These are phyloP conservation scores for Jamesozyma piceae DNA, from an alignment of 805 yeast genomes.

Conservation along the genomic window DNA sequence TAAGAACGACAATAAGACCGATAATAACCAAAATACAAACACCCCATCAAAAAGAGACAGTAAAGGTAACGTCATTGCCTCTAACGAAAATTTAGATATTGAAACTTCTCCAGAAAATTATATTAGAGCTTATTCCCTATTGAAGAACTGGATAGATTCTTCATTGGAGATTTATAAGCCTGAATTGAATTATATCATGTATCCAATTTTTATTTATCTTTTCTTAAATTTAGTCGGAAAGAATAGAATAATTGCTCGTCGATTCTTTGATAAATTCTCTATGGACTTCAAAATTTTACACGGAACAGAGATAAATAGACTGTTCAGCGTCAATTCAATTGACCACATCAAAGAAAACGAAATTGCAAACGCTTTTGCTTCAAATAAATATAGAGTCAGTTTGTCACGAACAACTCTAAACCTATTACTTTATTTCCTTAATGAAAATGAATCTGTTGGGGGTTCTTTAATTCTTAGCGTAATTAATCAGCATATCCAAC, in stretches of 20 bases:
- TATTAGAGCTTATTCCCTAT: conserved; percentile 68
- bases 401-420: conserved; percentile 81
- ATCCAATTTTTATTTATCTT: conserved; percentile 88
- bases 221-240: conserved; percentile 70
- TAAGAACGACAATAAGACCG: neutral
- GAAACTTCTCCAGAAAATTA: conserved; percentile 52
- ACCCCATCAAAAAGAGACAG: conserved; percentile 24
- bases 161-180: conserved; percentile 87
- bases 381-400: conserved; percentile 62
- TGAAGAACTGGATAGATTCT: conserved; percentile 82
- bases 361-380: conserved; percentile 64
- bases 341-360: conserved; percentile 80
- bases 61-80: conserved; percentile 20
- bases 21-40: neutral
- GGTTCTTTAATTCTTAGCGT: conserved; percentile 80
- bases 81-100: conserved; percentile 17
- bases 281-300: conserved; percentile 68
- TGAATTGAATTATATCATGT: conserved; percentile 72
- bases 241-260: conserved; percentile 52
- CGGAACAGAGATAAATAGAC: conserved; percentile 60
- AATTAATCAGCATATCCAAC: conserved; percentile 72
- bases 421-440: conserved; percentile 72
- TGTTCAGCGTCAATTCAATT: conserved; percentile 65
- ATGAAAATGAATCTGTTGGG: conserved; percentile 86
- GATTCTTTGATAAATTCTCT: conserved; percentile 65